Conservation (phyloP, 441 rosid genomes). For the Euphorbia neoarborescens region DNA sequence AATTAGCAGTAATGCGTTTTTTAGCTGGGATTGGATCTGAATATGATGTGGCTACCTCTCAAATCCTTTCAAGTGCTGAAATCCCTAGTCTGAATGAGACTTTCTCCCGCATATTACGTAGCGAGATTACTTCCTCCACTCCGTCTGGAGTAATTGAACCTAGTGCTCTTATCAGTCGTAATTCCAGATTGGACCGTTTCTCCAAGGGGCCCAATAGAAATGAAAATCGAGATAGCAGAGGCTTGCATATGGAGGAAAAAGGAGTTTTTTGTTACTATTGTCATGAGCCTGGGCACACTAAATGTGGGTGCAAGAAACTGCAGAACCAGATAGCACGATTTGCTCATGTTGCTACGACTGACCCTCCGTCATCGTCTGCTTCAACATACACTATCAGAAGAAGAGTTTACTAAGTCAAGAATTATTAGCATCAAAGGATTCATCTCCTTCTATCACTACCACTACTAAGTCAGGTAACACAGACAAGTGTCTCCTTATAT, state of each 20-base stretch:
- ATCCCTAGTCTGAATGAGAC: neutral
- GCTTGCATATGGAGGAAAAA: too few species aligned
- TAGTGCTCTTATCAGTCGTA: neutral
- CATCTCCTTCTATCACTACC: too few species aligned
- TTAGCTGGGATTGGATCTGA: neutral
- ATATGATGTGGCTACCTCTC: neutral
- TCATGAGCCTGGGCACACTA: neutral
- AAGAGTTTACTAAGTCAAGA: too few species aligned
- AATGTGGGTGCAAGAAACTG: neutral
- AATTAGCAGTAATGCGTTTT: neutral
- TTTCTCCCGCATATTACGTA: neutral
- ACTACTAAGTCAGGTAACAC: too few species aligned
- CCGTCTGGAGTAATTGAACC: neutral
- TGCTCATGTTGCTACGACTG: too few species aligned
- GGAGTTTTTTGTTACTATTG: neutral
- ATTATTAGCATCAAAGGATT: too few species aligned
- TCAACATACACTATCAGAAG: too few species aligned
- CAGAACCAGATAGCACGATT: too few species aligned
- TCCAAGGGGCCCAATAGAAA: neutral
- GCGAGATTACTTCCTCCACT: neutral
- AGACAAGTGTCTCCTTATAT: too few species aligned
- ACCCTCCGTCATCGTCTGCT: too few species aligned
- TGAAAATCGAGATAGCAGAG: neutral
- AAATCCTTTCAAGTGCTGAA: neutral
- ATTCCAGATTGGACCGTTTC: too few species aligned